phyloP scores from a whole-genome alignment of 1,139 yeast genomes.

The Trichomonascaceae sp. region DNA sequence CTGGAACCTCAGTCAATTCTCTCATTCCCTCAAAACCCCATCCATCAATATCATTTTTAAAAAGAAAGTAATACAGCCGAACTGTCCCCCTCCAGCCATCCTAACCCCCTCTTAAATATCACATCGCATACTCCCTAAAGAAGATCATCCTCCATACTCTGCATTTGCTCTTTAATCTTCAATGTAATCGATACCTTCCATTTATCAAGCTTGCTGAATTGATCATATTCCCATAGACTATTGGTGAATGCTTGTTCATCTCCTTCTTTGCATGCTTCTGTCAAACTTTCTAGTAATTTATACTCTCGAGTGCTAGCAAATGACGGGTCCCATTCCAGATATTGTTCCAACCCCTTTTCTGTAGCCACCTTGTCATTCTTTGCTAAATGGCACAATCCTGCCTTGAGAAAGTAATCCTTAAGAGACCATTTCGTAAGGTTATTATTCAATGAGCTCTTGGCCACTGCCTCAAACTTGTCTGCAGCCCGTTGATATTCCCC shows the following conservation, averaged over 20 bases:
- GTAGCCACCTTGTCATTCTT: constrained; percentile 81
- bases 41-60: too few species aligned
- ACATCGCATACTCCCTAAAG: background rate
- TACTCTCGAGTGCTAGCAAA: constrained; percentile 77
- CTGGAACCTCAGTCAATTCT: too few species aligned
- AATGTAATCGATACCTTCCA: constrained; percentile 86
- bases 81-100: too few species aligned
- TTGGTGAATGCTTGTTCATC: constrained; percentile 73
- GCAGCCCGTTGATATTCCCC: constrained; percentile 72
- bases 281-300: constrained; percentile 53
- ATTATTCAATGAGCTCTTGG: constrained; percentile 68
- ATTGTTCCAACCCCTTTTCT: constrained; percentile 59
- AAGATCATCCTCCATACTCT: constrained; percentile 63
- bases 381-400: constrained; percentile 76
- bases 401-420: constrained; percentile 85
- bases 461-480: constrained; percentile 68
- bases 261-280: constrained; percentile 70
- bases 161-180: constrained; percentile 70
- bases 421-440: constrained; percentile 82
- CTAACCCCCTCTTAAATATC: background rate
- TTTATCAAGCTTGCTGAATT: constrained; percentile 81
- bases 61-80: too few species aligned
- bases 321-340: constrained; percentile 65
- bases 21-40: too few species aligned
- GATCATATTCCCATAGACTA: constrained; percentile 77